Percentiles rank a stretch among this genome's conserved stretches.
Evolutionary conservation across 306 rosid species (phyloP).

Genomic region (Trifolium pratense): DNA sequence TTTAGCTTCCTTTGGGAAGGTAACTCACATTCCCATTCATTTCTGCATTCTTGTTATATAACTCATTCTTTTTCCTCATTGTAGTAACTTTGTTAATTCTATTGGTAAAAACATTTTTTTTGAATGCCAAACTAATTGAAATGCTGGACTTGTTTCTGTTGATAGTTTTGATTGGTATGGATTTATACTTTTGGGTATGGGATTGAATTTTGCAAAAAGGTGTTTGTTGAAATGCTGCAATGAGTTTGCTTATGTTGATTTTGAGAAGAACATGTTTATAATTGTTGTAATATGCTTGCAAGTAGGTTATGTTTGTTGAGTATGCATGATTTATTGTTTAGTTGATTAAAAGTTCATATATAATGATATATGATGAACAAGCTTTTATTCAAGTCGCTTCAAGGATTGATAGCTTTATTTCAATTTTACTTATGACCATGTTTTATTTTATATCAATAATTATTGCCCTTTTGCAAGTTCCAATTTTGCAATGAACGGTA

Average conservation of each 20-base stretch:
- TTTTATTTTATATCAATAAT: background rate
- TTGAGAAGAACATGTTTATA: background rate
- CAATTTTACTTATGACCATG: background rate
- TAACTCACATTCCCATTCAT: background rate
- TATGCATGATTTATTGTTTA: background rate
- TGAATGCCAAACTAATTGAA: background rate
- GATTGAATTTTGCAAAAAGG: background rate
- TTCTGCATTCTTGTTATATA: background rate
- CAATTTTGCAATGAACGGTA: background rate
- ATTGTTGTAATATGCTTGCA: background rate
- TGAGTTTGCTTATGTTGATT: background rate
- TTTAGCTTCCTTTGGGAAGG: background rate
- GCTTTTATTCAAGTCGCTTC: background rate
- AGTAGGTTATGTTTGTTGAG: background rate
- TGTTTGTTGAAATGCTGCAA: conserved; percentile 7
- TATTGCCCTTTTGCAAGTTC: background rate
- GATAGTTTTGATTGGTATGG: background rate
- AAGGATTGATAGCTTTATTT: background rate
- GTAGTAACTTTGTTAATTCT: background rate
- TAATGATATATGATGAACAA: background rate
- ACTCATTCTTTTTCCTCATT: background rate
- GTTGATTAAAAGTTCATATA: background rate
- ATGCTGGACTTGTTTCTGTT: background rate
- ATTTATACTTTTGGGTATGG: background rate
- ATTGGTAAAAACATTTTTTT: background rate